Evolutionary conservation across 164 flowering plant genomes (phyloP), one percentile per base, ranked within the genome.

Genomic region (Warburgia ugandensis): DNA sequence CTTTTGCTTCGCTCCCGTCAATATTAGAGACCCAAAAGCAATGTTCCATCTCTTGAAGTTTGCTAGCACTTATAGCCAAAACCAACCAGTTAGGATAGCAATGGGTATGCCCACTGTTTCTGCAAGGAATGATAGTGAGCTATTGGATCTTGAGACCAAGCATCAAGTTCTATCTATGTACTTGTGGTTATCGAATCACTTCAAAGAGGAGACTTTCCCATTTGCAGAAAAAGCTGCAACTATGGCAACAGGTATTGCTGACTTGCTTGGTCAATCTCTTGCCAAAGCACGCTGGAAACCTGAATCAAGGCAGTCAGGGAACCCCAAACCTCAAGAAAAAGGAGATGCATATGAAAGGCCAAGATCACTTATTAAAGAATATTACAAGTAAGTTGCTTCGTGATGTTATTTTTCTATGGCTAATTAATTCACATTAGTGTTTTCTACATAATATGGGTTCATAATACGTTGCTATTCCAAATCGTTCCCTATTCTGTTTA

Each of bases 1-100:
- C 68, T 91, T 91, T 62, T 91, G 98, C 73, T 91, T 91, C 70
- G 95, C 95, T 13, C 95, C 98, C 3, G 94, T 91, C 9, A 91
- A 91, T 69, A 60, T 85, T 21, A 68, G 95, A 54, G 95, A 87
- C 54, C 98, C 96, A 23, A 87, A 81, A 68, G 96, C 98, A 6
- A 87, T 91, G 96, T 76, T 58, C 71, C 95, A 91, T 73, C 88
- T 91, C 14, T 45, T 81, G 63, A 74, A 66, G 43, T 91, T 83
- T 72, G 96, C 96, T 53, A 65, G 83, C 19, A 31, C 77, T 5
- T 91, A 81, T 54, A 72, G 95, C 54, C 75, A 76, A 61, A 76
- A 83, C 26, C 65, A 68, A 17, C 90, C 88, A 22, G 96, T 83
- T 35, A 71, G 66, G 58, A 71, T 91, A 41, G 81, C 89, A n/a